Conservation (phyloP, 306 rosid genomes). For the Rosa multiflora region DNA sequence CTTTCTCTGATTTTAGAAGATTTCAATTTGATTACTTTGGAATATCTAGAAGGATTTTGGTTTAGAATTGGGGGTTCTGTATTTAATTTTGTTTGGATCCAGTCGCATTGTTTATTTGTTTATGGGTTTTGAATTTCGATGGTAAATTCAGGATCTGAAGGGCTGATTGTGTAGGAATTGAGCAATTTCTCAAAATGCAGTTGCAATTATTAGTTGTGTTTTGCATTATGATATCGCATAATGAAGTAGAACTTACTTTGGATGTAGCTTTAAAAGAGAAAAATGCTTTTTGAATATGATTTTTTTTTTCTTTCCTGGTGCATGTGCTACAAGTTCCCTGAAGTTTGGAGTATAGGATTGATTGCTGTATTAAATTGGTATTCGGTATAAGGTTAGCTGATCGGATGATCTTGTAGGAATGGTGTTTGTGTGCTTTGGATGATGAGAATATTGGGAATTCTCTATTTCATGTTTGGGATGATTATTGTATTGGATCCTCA, state of each 20-base stretch:
- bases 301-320: no score
- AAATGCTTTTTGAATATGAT: no score
- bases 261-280: no score
- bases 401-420: not conserved
- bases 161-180: not conserved
- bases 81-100: not conserved
- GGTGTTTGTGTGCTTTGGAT: not conserved
- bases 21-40: no score
- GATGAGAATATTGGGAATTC: not conserved
- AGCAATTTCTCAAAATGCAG: conserved; percentile 1
- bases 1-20: not conserved
- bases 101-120: not conserved
- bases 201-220: not conserved
- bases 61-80: not conserved
- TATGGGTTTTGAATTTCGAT: not conserved
- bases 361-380: no score
- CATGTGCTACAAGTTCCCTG: not conserved
- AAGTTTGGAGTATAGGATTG: not conserved
- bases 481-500: not conserved
- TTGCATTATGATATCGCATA: no score
- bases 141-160: not conserved
- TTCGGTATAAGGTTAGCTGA: not conserved
- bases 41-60: not conserved
- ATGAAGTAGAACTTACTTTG: no score
- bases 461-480: not conserved